phyloP scores from a whole-genome alignment of 2,329 filamentous ascomycete species.

The Nothopassalora personata region DNA sequence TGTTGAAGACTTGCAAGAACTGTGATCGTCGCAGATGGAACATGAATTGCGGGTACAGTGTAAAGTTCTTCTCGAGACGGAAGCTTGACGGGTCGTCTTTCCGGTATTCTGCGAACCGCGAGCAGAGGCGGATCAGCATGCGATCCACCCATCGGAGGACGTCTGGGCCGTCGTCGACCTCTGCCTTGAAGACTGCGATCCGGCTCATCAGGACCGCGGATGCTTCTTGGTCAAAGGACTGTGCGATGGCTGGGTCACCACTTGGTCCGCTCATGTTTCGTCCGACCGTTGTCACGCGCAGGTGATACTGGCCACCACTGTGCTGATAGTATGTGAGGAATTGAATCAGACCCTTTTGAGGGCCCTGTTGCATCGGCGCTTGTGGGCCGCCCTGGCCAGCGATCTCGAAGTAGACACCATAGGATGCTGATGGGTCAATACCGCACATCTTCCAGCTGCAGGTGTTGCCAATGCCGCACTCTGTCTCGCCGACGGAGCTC shows the following conservation, averaged over 20 bases:
- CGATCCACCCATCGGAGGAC: constrained; percentile 96
- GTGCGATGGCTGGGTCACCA: constrained; percentile 88
- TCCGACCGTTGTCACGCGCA: constrained; percentile 90
- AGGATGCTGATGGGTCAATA: constrained; percentile 88
- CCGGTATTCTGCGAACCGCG: constrained; percentile 92
- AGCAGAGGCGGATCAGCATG: constrained; percentile 96
- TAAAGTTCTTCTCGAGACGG: constrained; percentile 97
- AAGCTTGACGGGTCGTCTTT: constrained; percentile 98
- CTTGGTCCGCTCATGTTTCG: constrained; percentile 87
- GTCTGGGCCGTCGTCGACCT: constrained; percentile 97
- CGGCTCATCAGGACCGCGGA: constrained; percentile 98
- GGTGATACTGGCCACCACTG: constrained; percentile 90
- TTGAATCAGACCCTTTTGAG: constrained; percentile 93
- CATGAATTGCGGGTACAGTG: constrained; percentile 98
- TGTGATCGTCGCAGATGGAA: constrained; percentile 96
- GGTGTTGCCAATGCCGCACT: constrained; percentile 96
- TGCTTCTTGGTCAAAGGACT: constrained; percentile 97
- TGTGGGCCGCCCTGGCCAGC: constrained; percentile 84
- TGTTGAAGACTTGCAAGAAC: constrained; percentile 99
- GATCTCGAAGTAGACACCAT: constrained; percentile 96
- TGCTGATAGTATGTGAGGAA: constrained; percentile 99
- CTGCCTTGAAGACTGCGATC: constrained; percentile 97
- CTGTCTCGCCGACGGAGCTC: constrained; percentile 90
- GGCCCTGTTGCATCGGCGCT: constrained; percentile 68
- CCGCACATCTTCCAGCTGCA: constrained; percentile 99